Percentiles rank a stretch among this genome's conserved stretches.
These are phyloP conservation scores for Amaranthus hypochondriacus DNA, from an alignment of 148 eudicot species.

Conservation along the genomic window DNA sequence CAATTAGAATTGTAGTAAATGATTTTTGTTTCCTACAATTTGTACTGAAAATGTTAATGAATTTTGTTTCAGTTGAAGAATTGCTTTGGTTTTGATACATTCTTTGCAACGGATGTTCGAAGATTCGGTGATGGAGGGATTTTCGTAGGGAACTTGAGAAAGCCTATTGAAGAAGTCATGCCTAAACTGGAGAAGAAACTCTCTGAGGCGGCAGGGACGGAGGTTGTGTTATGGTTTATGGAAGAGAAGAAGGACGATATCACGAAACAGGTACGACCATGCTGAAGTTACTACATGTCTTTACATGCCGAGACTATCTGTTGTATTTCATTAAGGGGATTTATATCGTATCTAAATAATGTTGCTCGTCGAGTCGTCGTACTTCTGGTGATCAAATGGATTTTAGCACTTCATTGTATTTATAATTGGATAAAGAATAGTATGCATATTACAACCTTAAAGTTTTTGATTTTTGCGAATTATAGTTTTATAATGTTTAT, in stretches of 20 bases:
- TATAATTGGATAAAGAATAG: too few species aligned
- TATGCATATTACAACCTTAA: too few species aligned
- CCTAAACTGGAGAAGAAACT: conserved; percentile 80
- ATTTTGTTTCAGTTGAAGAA: conserved; percentile 53
- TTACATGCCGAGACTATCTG: too few species aligned
- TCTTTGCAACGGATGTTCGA: conserved; percentile 86
- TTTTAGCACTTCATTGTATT: too few species aligned
- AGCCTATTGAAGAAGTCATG: conserved; percentile 74
- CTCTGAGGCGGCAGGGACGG: conserved; percentile 85
- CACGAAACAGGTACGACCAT: conserved; percentile 59
- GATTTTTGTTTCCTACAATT: neutral
- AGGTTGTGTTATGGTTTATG: conserved; percentile 86
- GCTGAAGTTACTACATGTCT: neutral
- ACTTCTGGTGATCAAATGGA: too few species aligned
- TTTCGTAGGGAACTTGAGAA: conserved; percentile 86
- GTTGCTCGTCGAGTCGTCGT: too few species aligned
- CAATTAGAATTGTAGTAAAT: neutral
- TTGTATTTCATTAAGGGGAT: too few species aligned
- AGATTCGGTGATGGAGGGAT: conserved; percentile 99
- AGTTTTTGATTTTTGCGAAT: too few species aligned
- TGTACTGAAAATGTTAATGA: neutral
- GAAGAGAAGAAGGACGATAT: conserved; percentile 88
- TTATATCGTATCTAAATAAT: too few species aligned
- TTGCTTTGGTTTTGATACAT: conserved; percentile 89
- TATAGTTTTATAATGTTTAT: too few species aligned